These are phyloP conservation scores for Scheffersomyces illinoinensis DNA, from an alignment of 1,139 yeast species.

Conservation along the genomic window DNA sequence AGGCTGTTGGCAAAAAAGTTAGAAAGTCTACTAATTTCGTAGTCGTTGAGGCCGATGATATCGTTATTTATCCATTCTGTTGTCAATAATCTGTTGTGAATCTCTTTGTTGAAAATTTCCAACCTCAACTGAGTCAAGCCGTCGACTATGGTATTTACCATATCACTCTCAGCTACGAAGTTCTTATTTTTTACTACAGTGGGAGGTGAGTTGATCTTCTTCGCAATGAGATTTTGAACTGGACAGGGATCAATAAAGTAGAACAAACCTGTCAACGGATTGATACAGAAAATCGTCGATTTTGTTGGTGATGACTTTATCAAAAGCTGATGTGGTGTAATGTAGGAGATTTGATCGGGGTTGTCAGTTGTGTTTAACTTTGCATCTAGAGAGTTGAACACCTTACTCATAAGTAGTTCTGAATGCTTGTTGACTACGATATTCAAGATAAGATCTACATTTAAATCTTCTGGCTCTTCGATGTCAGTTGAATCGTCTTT, in stretches of 20 bases:
- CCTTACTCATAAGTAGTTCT: slow-evolving; percentile 29
- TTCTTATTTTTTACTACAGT: slow-evolving; percentile 13
- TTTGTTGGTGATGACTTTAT: slow-evolving; percentile 37
- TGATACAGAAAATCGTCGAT: slow-evolving; percentile 40
- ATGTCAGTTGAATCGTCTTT: slow-evolving; percentile 12
- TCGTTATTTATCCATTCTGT: slow-evolving; percentile 69
- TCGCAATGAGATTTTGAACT: slow-evolving; percentile 33
- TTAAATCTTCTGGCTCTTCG: slow-evolving; percentile 29
- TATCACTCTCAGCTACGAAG: slow-evolving; percentile 31
- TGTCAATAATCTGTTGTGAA: slow-evolving; percentile 56
- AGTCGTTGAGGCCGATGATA: slow-evolving; percentile 48
- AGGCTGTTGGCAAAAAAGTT: slow-evolving; percentile 11
- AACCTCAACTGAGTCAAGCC: slow-evolving; percentile 49
- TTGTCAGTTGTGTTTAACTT: not conserved
- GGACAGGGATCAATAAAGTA: slow-evolving; percentile 48
- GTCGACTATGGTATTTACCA: slow-evolving; percentile 36
- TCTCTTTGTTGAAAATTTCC: slow-evolving; percentile 53
- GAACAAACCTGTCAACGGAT: slow-evolving; percentile 47
- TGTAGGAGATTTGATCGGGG: slow-evolving; percentile 12
- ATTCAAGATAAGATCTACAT: slow-evolving; percentile 36
- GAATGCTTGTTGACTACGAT: slow-evolving; percentile 40
- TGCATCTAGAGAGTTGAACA: slow-evolving; percentile 17
- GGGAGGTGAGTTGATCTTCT: slow-evolving; percentile 35
- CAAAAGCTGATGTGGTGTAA: slow-evolving; percentile 39
- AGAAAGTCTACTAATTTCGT: slow-evolving; percentile 31